Conservation (phyloP, 345 rosid genomes). For the Trapa incisa region DNA sequence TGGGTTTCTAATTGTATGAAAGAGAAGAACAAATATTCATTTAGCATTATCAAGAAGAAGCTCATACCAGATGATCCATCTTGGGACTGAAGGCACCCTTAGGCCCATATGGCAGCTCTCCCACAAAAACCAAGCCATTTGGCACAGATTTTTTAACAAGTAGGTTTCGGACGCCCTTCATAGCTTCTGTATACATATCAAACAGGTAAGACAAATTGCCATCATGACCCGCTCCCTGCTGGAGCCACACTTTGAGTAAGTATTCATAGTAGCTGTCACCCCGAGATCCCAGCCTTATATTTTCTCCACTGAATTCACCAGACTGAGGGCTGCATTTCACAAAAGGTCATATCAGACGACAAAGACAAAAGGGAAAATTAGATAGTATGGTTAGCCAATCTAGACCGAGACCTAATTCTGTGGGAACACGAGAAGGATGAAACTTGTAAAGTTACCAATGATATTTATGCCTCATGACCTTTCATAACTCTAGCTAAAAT, state of each 20-base stretch:
- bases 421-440: neutral
- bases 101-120: constrained; percentile 79
- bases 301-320: constrained; percentile 80
- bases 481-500: neutral
- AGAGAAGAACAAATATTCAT: neutral
- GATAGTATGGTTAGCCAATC: neutral
- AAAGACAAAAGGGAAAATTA: neutral
- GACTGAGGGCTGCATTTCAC: constrained; percentile 60
- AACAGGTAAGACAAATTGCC: constrained; percentile 49
- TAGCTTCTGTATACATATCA: constrained; percentile 88
- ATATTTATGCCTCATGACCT: neutral
- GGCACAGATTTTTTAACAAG: constrained; percentile 82
- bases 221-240: constrained; percentile 38
- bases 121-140: constrained; percentile 73
- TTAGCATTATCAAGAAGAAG: constrained; percentile 4
- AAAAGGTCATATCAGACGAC: constrained; percentile 6
- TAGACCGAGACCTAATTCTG: neutral
- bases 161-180: constrained; percentile 81
- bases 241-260: constrained; percentile 93
- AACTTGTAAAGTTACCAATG: neutral
- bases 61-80: constrained; percentile 96
- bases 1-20: neutral
- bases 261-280: constrained; percentile 99
- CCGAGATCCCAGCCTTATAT: constrained; percentile 93
- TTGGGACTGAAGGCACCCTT: constrained; percentile 85